Base-by-base conservation (phyloP, 1,284 basidiomycete genomes). In the Tilletia setariae region DNA sequence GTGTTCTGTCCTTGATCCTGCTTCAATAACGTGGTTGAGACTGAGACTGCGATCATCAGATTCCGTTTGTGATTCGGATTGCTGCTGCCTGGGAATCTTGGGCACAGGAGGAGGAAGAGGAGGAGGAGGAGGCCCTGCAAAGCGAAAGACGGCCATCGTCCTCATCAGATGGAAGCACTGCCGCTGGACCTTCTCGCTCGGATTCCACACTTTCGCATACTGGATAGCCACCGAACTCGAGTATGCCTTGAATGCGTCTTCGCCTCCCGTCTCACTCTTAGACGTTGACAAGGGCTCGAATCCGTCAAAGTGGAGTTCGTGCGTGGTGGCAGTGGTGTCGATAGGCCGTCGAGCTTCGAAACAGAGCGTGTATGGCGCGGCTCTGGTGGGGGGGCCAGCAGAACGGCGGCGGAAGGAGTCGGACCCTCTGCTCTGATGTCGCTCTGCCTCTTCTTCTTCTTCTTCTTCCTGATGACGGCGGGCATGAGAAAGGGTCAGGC, bases 341-440 rank as follows among this genome's bases (percentile, higher is more conserved):
- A 61, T 61, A 11, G 56, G 56, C 16, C 56, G 56, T 19, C 56
- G 56, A 15, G 56, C 56, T 61, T 61, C 56, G 32, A 61, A 61
- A 30, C 15, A 32, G 23, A 61, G 56, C 2, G 56, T 61, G 16
- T 30, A 61, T 40, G 56, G 46, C 21, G 46, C 21, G 6, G 46
- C 46, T 19, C 46, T 23, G 7, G 6, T 19, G 6, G 19, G 16
- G 16, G 46, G 46, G 46, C 46, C 46, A 7, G 46, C 46, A 7
- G 43, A 19, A 19, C 43, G 43, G 43, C 19, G 43, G 19, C 11
- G 43, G 43, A 9, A 19, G 21, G 46, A 6, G 46, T 49, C 46
- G 6, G 4, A 16, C 7, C 6, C 46, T 19, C 16, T 19, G 7
- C 46, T 6, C 21, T 19, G 46, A 7, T 16, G 46, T 23, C 6